Percentiles rank a stretch among this genome's conserved stretches.
Evolutionary conservation across 495 filamentous ascomycete genomes (phyloP).

Genomic region (Talaromyces adpressus): DNA sequence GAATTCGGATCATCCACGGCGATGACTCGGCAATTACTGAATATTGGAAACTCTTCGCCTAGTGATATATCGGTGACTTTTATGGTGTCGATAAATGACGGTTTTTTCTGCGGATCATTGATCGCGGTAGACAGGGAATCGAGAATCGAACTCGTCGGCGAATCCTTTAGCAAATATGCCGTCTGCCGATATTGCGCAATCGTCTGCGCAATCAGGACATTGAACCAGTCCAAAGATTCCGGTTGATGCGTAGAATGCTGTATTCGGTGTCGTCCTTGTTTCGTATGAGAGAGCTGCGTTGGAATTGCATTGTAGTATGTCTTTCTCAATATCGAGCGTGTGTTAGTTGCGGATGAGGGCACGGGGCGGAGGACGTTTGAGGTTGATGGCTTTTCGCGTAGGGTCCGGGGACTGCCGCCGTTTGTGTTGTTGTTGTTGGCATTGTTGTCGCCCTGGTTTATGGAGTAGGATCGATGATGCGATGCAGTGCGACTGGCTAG

Average conservation of each 20-base stretch:
- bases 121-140: conserved; percentile 82
- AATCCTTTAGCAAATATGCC: conserved; percentile 72
- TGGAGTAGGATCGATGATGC: conserved; percentile 55
- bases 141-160: conserved; percentile 66
- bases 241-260: conserved; percentile 78
- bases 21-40: conserved; percentile 95
- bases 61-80: conserved; percentile 86
- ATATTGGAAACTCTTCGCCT: conserved; percentile 96
- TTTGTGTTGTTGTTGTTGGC: conserved; percentile 24
- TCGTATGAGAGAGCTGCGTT: conserved; percentile 27
- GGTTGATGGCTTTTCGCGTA: conserved; percentile 70
- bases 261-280: conserved; percentile 39
- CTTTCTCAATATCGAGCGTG: conserved; percentile 85
- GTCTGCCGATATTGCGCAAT: conserved; percentile 92
- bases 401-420: conserved; percentile 28
- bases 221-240: conserved; percentile 99
- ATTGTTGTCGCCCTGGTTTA: conserved; percentile 20
- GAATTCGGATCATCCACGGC: conserved; percentile 45
- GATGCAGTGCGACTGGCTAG: conserved; percentile 61
- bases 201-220: conserved; percentile 93
- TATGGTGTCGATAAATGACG: conserved; percentile 88
- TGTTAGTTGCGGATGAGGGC: conserved; percentile 56
- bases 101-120: conserved; percentile 72
- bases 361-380: conserved; percentile 64
- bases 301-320: conserved; percentile 91